Evolutionary conservation across 495 filamentous ascomycete species (phyloP).

Genomic region (Poronia punctata): DNA sequence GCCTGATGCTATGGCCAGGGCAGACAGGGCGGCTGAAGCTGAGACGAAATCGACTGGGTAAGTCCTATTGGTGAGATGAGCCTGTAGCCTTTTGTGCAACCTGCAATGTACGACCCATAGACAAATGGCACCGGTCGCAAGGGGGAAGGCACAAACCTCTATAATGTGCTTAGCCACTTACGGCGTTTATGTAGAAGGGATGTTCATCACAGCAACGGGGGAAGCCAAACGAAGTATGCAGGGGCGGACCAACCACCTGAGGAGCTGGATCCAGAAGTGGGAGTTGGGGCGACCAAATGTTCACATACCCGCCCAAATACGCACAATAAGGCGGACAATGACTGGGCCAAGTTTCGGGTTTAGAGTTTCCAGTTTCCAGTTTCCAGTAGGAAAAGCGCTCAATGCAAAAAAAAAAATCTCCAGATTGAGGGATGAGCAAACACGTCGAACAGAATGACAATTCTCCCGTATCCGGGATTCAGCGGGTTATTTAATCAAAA

Average conservation of each 20-base stretch:
- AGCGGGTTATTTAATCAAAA: too few species aligned
- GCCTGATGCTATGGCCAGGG: constrained; percentile 19
- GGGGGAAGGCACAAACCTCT: too few species aligned
- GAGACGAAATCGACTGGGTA: constrained; percentile 18
- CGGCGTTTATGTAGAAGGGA: constrained; percentile 14
- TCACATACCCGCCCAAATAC: constrained; percentile 5
- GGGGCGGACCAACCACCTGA: constrained; percentile 26
- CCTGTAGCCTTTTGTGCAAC: constrained; percentile 17
- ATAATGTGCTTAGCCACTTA: constrained; percentile 20
- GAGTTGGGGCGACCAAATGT: constrained; percentile 25
- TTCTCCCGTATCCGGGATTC: too few species aligned
- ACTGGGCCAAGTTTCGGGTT: constrained; percentile 5
- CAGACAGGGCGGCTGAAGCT: constrained; percentile 24
- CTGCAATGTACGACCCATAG: too few species aligned
- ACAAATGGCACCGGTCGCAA: too few species aligned
- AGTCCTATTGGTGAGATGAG: constrained; percentile 2
- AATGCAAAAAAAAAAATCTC: constrained; percentile 5
- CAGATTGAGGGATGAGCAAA: neutral
- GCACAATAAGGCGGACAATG: constrained; percentile 8
- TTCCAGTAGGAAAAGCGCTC: constrained; percentile 11
- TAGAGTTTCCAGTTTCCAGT: constrained; percentile 9
- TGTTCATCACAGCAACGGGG: constrained; percentile 26
- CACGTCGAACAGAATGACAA: neutral
- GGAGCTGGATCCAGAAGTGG: constrained; percentile 22
- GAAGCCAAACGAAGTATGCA: constrained; percentile 20